Conservation (phyloP, 768 basidiomycete species). For the Paxillus ammoniavirescens region DNA sequence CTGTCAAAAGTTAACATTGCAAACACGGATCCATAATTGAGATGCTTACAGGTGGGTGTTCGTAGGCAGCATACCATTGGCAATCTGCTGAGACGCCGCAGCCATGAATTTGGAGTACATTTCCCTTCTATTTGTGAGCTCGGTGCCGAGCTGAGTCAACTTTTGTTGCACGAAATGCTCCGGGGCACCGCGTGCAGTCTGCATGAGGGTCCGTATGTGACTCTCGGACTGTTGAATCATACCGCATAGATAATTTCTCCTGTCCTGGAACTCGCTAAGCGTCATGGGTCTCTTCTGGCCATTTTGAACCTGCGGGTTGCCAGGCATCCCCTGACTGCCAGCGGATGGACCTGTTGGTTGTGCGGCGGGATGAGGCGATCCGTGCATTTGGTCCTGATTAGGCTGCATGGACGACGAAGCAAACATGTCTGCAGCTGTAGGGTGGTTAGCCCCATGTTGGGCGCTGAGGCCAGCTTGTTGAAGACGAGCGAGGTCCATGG, state of each 20-base stretch:
- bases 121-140: conserved; percentile 37
- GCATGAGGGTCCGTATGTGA: conserved; percentile 3
- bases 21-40: neutral
- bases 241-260: conserved; percentile 9
- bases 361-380: conserved; percentile 42
- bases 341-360: conserved; percentile 16
- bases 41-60: conserved; percentile 36
- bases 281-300: conserved; percentile 23
- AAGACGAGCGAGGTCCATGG: conserved; percentile 36
- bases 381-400: conserved; percentile 44
- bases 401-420: conserved; percentile 41
- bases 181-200: conserved; percentile 8
- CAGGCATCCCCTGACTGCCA: conserved; percentile 23
- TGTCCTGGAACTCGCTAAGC: conserved; percentile 23
- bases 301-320: conserved; percentile 17
- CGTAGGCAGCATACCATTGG: conserved; percentile 18
- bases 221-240: conserved; percentile 16
- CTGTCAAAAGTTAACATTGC: conserved; percentile 17
- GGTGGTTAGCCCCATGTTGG: conserved; percentile 39
- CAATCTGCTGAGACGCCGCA: conserved; percentile 26
- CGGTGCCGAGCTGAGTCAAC: conserved; percentile 16
- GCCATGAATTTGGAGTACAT: conserved; percentile 35
- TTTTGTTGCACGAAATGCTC: conserved; percentile 18
- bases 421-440: conserved; percentile 45
- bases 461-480: conserved; percentile 30